phyloP scores from a whole-genome alignment of 202 grass and related monocot species.

The Panicum hallii region DNA sequence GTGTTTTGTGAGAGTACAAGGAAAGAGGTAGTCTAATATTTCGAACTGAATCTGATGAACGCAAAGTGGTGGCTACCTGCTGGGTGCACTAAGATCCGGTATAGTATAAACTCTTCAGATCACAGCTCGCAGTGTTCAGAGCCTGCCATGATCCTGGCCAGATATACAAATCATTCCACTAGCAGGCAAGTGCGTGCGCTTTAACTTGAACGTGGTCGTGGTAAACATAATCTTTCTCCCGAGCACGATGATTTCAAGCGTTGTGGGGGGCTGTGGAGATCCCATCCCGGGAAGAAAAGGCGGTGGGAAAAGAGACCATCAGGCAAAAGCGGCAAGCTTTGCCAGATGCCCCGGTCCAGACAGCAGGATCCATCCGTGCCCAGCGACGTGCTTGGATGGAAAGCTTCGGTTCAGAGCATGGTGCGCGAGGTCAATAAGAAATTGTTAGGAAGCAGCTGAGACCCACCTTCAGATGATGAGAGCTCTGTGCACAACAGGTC shows the following conservation, averaged over 20 bases:
- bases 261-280: neutral
- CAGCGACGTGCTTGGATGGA: neutral
- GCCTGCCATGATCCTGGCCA: too few species aligned
- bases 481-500: too few species aligned
- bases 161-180: neutral
- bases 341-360: neutral
- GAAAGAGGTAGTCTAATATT: too few species aligned
- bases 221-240: neutral
- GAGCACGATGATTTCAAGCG: neutral
- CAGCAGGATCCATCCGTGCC: slow-evolving; percentile 6
- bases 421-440: too few species aligned
- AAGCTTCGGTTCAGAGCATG: neutral
- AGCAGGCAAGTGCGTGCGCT: neutral
- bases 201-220: neutral
- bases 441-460: too few species aligned
- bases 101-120: too few species aligned
- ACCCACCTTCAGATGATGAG: too few species aligned
- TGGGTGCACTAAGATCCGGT: too few species aligned
- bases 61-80: too few species aligned
- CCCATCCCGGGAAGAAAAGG: neutral
- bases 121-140: too few species aligned
- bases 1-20: too few species aligned
- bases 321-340: slow-evolving; percentile 10
- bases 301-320: neutral
- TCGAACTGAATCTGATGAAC: too few species aligned